Evolutionary conservation across 1,284 basidiomycete species (phyloP).

Genomic region (Puccinia coronata): DNA sequence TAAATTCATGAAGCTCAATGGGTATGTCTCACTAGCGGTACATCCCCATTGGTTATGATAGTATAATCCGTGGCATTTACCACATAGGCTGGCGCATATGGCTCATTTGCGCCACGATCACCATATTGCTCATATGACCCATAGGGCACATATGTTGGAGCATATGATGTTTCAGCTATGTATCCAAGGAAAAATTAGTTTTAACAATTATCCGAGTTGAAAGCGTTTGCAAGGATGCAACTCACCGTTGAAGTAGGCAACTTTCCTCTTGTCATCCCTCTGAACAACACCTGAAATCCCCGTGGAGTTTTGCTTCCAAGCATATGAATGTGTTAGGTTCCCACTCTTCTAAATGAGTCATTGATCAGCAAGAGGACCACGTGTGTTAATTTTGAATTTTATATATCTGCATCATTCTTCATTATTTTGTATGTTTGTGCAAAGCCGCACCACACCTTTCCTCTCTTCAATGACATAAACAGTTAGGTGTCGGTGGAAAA

Average conservation of each 20-base stretch:
- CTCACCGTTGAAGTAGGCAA: background rate
- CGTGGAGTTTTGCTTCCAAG: background rate
- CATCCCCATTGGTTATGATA: background rate
- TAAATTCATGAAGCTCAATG: background rate
- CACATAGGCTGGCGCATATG: no score
- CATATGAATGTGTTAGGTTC: background rate
- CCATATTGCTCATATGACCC: no score
- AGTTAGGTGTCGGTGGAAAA: no score
- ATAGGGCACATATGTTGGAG: no score
- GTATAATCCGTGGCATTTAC: background rate
- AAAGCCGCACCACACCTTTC: background rate
- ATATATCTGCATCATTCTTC: background rate
- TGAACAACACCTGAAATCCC: background rate
- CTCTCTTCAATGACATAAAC: background rate
- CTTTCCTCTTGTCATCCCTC: background rate
- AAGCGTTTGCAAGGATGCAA: no score
- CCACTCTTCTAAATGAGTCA: background rate
- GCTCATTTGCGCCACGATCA: no score
- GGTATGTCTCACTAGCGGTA: background rate
- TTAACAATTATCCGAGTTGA: no score
- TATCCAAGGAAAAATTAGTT: no score
- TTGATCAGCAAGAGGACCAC: background rate
- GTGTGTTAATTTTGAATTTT: background rate
- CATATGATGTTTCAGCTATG: no score
- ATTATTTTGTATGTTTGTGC: background rate